Percentiles rank a stretch among this genome's conserved stretches.
Evolutionary conservation across 176 grass and related monocot genomes (phyloP).

Genomic region (Oryza rufipogon): DNA sequence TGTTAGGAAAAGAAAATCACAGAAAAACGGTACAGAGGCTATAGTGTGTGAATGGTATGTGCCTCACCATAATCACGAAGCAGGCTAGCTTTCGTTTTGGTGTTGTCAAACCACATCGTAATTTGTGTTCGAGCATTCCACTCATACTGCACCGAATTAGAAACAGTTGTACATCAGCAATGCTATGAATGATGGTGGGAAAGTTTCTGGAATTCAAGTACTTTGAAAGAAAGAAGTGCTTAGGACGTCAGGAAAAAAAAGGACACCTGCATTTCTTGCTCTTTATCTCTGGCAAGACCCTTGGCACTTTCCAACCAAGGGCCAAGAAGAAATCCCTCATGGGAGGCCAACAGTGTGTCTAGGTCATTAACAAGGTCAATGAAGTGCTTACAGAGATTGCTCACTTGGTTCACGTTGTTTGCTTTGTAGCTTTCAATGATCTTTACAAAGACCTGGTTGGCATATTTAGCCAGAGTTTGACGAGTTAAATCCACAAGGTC

Average conservation of each 20-base stretch:
- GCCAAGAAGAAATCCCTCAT: constrained; percentile 87
- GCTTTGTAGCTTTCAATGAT: constrained; percentile 64
- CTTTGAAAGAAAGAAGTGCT: background rate
- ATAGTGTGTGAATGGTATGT: background rate
- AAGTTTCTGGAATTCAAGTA: background rate
- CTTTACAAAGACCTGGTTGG: constrained; percentile 67
- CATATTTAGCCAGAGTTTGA: constrained; percentile 80
- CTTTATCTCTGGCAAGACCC: constrained; percentile 52
- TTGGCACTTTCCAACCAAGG: constrained; percentile 81
- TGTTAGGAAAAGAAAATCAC: background rate
- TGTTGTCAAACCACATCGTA: constrained; percentile 96
- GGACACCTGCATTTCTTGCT: constrained; percentile 67
- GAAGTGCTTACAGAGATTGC: constrained; percentile 46
- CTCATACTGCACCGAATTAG: constrained; percentile 67
- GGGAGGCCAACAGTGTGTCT: constrained; percentile 58
- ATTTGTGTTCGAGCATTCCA: constrained; percentile 96
- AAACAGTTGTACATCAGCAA: background rate
- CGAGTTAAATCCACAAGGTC: constrained; percentile 87
- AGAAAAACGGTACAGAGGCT: background rate
- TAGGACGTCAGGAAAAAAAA: constrained; percentile 15
- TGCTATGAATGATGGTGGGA: background rate
- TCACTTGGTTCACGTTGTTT: constrained; percentile 53
- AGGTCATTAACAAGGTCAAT: constrained; percentile 72
- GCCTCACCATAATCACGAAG: constrained; percentile 72
- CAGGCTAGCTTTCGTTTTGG: constrained; percentile 71